Percentiles rank a stretch among this genome's conserved stretches.
phyloP scores from a whole-genome alignment of 2,329 filamentous ascomycete genomes.

The Penicillium sp. region DNA sequence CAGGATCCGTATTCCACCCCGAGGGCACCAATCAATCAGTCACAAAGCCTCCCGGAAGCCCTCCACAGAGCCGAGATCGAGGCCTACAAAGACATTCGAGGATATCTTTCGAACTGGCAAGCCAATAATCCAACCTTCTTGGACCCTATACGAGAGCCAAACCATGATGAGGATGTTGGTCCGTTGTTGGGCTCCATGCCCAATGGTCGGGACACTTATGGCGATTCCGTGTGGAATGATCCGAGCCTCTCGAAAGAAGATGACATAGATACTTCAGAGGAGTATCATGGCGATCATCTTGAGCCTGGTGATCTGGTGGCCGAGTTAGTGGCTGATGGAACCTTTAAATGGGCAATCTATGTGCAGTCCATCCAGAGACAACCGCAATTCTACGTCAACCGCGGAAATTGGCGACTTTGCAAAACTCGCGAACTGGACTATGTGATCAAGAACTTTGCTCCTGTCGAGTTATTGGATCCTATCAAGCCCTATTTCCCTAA shows the following conservation, averaged over 20 bases:
- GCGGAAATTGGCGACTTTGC: conserved; percentile 46
- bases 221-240: conserved; percentile 28
- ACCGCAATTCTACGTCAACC: conserved; percentile 44
- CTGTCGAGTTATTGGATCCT: conserved; percentile 46
- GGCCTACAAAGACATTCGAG: conserved; percentile 39
- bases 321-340: conserved; percentile 28
- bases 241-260: conserved; percentile 26
- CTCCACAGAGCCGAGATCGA: conserved; percentile 32
- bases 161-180: not conserved
- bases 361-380: conserved; percentile 43
- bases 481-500: conserved; percentile 55
- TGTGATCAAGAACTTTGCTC: conserved; percentile 51
- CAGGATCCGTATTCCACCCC: not conserved
- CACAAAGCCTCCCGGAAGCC: conserved; percentile 7
- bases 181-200: conserved; percentile 34
- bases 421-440: conserved; percentile 46
- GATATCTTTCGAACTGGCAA: conserved; percentile 46
- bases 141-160: conserved; percentile 29
- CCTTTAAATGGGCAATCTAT: conserved; percentile 41
- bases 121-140: conserved; percentile 27
- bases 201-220: conserved; percentile 28
- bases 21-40: not conserved
- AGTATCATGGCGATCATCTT: conserved; percentile 38
- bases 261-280: conserved; percentile 26
- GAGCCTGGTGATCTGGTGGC: conserved; percentile 45